Percentiles rank a stretch among this genome's conserved stretches.
Conservation (phyloP, 2,329 filamentous ascomycete genomes). For the Leptodontidium sp. region DNA sequence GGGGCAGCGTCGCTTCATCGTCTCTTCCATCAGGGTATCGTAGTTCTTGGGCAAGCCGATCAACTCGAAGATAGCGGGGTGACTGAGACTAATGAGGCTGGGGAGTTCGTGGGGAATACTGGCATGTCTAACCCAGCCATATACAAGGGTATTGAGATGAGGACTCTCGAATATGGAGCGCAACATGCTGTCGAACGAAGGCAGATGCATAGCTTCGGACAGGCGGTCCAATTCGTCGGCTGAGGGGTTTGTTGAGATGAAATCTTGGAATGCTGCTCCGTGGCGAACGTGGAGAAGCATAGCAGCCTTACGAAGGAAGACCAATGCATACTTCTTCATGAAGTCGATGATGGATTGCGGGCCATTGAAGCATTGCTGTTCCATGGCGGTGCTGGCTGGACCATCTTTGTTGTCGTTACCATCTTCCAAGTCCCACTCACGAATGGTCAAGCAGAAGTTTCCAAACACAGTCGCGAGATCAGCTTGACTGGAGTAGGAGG, state of each 20-base stretch:
- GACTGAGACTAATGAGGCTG: constrained; percentile 59
- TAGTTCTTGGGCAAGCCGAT: constrained; percentile 92
- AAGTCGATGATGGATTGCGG: constrained; percentile 65
- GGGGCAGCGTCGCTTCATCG: constrained; percentile 82
- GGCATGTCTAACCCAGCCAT: constrained; percentile 71
- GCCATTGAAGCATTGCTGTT: constrained; percentile 62
- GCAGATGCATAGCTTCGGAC: constrained; percentile 77
- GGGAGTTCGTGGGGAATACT: constrained; percentile 14
- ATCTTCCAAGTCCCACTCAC: constrained; percentile 26
- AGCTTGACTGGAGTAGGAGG: constrained; percentile 19
- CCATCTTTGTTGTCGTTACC: constrained; percentile 32
- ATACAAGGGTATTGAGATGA: constrained; percentile 55
- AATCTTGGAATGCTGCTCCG: constrained; percentile 84
- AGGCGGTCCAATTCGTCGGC: constrained; percentile 84
- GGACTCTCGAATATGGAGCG: constrained; percentile 48
- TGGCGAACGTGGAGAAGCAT: constrained; percentile 88
- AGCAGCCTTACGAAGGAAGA: constrained; percentile 85
- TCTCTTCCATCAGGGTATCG: constrained; percentile 91
- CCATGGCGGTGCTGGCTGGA: constrained; percentile 57
- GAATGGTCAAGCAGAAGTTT: constrained; percentile 40
- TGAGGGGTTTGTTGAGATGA: constrained; percentile 68
- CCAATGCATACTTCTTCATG: constrained; percentile 84
- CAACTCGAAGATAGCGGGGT: constrained; percentile 93
- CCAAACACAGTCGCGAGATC: constrained; percentile 30
- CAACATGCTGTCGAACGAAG: constrained; percentile 79